phyloP scores from a whole-genome alignment of 2,329 filamentous ascomycete species.

The Trichoderma lentiforme region DNA sequence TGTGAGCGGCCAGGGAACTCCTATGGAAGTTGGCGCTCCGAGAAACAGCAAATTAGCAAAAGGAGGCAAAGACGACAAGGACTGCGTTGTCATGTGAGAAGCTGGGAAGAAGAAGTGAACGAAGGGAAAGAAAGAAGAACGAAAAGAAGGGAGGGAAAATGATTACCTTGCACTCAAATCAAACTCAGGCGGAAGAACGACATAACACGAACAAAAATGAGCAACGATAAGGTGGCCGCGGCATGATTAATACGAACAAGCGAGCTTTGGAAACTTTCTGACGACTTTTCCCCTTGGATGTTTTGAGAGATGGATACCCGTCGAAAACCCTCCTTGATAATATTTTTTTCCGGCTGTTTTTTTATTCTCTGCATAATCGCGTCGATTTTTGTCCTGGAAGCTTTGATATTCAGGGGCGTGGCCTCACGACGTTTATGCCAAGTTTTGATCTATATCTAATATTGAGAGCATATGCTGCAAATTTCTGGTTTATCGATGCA shows the following conservation, averaged over 20 bases:
- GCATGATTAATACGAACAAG: conserved; percentile 10
- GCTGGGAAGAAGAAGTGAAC: not conserved
- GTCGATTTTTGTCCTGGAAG: not conserved
- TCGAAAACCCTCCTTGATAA: not conserved
- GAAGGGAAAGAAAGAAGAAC: not conserved
- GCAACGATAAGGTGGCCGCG: not conserved
- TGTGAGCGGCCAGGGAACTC: conserved; percentile 55
- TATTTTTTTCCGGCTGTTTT: not conserved
- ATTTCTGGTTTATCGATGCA: not conserved
- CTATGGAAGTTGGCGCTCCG: conserved; percentile 55
- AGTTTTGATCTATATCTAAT: not conserved
- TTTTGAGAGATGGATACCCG: not conserved
- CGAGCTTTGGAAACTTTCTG: conserved; percentile 10
- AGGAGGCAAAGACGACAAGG: conserved; percentile 49
- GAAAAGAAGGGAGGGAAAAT: not conserved
- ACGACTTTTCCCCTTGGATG: not conserved
- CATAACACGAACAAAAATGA: conserved; percentile 2
- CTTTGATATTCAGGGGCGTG: not conserved
- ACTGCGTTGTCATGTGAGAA: conserved; percentile 55
- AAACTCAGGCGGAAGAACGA: not conserved
- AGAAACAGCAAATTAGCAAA: conserved; percentile 52
- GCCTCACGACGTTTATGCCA: conserved; percentile 4
- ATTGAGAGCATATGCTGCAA: not conserved
- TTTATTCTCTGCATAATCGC: not conserved
- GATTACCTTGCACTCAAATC: not conserved